Percentiles rank a stretch among this genome's conserved stretches.
Evolutionary conservation across 2,329 filamentous ascomycete genomes (phyloP).

Genomic region (Trichoderma simmonsii): DNA sequence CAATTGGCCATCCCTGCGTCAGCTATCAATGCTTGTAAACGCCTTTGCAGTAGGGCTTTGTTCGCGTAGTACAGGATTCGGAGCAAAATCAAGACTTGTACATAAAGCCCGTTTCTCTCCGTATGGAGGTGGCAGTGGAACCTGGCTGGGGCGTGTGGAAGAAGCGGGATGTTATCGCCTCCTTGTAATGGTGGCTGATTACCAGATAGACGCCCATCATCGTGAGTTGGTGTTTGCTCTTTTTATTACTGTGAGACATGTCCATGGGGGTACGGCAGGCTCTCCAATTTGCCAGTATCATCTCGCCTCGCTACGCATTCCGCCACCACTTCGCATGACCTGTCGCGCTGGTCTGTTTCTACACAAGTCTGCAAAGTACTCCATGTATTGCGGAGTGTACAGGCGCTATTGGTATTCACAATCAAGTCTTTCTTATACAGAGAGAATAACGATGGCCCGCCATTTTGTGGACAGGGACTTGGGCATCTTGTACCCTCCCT

Average conservation of each 20-base stretch:
- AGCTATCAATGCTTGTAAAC: background rate
- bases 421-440: background rate
- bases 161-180: background rate
- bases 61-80: background rate
- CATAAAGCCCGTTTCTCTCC: background rate
- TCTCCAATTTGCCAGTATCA: background rate
- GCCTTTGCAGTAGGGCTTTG: background rate
- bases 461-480: background rate
- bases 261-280: background rate
- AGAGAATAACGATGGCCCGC: background rate
- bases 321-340: background rate
- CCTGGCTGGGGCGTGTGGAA: background rate
- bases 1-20: background rate
- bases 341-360: background rate
- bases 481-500: background rate
- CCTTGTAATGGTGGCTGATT: background rate
- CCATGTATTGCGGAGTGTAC: background rate
- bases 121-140: background rate
- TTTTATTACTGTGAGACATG: constrained; percentile 13
- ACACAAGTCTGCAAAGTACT: background rate
- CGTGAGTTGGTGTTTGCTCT: constrained; percentile 5
- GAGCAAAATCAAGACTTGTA: background rate
- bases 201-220: background rate
- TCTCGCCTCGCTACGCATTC: background rate
- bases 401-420: background rate